Conservation (phyloP, 176 grass and related monocot genomes). For the Carex cristatella region DNA sequence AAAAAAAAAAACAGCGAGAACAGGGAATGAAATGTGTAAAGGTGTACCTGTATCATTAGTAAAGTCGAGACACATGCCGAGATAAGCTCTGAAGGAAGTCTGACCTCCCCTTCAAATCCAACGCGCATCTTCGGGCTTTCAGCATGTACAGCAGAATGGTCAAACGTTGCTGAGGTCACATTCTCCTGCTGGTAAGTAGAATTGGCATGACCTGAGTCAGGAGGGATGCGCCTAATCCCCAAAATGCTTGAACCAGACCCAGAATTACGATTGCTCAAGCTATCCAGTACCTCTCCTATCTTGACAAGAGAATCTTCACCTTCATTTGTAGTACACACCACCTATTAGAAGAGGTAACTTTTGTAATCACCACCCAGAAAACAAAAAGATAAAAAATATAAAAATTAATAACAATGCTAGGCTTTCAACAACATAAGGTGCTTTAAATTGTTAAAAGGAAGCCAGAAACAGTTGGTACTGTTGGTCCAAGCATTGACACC, state of each 20-base stretch:
- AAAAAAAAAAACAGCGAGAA: background rate
- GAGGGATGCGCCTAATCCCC: conserved; percentile 62
- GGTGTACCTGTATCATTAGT: conserved; percentile 90
- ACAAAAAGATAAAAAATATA: conserved; percentile 10
- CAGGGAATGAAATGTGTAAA: background rate
- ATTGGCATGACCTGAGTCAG: conserved; percentile 58
- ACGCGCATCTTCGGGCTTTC: conserved; percentile 34
- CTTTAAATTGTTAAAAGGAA: background rate
- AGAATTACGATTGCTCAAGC: conserved; percentile 39
- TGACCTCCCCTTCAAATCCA: conserved; percentile 34
- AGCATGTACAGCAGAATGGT: conserved; percentile 17
- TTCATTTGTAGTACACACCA: conserved; percentile 60
- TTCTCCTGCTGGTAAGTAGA: conserved; percentile 58
- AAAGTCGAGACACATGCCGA: conserved; percentile 74
- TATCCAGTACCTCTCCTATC: conserved; percentile 76
- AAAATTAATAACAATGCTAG: background rate
- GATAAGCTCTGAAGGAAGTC: conserved; percentile 68
- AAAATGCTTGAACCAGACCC: conserved; percentile 58
- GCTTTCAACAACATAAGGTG: background rate
- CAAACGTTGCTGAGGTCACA: conserved; percentile 11
- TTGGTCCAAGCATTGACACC: background rate
- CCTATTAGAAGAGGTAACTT: conserved; percentile 35
- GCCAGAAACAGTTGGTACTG: background rate
- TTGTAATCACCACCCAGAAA: conserved; percentile 5
- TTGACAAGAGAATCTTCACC: conserved; percentile 67